phyloP scores from a whole-genome alignment of 345 rosid genomes.

The Stellera chamaejasme region DNA sequence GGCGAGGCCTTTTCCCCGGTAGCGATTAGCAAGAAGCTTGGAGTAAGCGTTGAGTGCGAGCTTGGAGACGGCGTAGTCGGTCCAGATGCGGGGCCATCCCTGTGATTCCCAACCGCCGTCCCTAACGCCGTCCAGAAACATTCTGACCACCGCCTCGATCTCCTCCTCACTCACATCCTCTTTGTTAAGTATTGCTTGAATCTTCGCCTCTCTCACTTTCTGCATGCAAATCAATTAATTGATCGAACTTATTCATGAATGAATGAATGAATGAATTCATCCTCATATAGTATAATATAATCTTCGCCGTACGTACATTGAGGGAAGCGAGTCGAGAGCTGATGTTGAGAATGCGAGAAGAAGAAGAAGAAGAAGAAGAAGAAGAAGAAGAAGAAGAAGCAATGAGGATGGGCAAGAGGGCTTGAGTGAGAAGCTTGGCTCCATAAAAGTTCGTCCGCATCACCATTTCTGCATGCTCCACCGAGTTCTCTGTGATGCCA shows the following conservation, averaged over 20 bases:
- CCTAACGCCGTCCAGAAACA: slow-evolving; percentile 45
- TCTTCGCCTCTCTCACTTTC: slow-evolving; percentile 53
- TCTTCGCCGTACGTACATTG: slow-evolving; percentile 28
- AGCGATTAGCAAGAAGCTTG: slow-evolving; percentile 44
- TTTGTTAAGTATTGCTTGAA: slow-evolving; percentile 31
- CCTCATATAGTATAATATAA: no score
- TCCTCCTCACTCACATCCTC: slow-evolving; percentile 37
- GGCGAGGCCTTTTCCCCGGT: slow-evolving; percentile 24
- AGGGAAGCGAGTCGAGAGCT: slow-evolving; percentile 77
- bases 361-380: slow-evolving; percentile 24
- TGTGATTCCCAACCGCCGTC: slow-evolving; percentile 51
- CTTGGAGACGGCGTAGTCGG: slow-evolving; percentile 83
- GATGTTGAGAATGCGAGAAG: slow-evolving; percentile 61
- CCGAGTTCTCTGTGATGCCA: slow-evolving; percentile 44
- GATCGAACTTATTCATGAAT: neutral
- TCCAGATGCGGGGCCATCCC: slow-evolving; percentile 85
- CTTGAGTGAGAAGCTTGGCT: slow-evolving; percentile 50
- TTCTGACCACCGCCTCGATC: slow-evolving; percentile 32
- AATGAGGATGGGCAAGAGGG: slow-evolving; percentile 68
- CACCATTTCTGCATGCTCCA: slow-evolving; percentile 62
- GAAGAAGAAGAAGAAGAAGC: slow-evolving; percentile 29
- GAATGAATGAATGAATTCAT: no score
- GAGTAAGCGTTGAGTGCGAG: slow-evolving; percentile 76
- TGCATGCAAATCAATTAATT: slow-evolving; percentile 35
- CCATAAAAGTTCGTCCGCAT: slow-evolving; percentile 66